Evolutionary conservation across 208 protist species (phyloP).

Genomic region (Leptomonas seymouri): DNA sequence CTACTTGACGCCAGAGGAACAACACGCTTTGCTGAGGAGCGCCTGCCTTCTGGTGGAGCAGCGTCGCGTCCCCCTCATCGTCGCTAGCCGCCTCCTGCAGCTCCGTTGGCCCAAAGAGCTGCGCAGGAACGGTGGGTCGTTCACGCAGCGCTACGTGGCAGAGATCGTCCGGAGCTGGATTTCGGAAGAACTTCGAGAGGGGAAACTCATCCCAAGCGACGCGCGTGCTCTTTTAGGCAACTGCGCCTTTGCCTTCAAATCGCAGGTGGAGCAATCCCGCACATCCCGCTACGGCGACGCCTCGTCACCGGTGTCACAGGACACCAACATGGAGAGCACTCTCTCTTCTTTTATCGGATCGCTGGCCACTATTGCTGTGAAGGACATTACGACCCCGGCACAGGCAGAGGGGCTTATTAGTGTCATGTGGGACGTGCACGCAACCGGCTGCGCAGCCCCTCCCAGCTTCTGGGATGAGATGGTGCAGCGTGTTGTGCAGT

Average conservation of each 20-base stretch:
- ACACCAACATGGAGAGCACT: neutral
- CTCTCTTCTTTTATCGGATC: constrained; percentile 40
- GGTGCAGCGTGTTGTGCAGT: constrained; percentile 41
- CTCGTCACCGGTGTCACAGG: neutral
- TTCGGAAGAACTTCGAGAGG: constrained; percentile 34
- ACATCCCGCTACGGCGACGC: neutral
- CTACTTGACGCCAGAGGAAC: constrained; percentile 11
- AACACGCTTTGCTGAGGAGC: constrained; percentile 35
- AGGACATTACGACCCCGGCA: constrained; percentile 33
- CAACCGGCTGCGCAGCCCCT: constrained; percentile 48
- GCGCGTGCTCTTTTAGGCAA: constrained; percentile 54
- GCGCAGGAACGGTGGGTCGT: constrained; percentile 23
- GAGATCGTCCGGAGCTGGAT: constrained; percentile 48
- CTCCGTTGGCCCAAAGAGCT: constrained; percentile 49
- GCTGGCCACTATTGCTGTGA: constrained; percentile 48
- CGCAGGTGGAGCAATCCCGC: neutral
- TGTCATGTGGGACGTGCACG: constrained; percentile 73
- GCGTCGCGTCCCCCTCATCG: constrained; percentile 40
- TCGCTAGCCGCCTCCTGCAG: constrained; percentile 54
- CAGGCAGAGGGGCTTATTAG: constrained; percentile 54
- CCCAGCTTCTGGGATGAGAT: constrained; percentile 60
- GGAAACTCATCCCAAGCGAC: constrained; percentile 28
- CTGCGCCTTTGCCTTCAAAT: constrained; percentile 32
- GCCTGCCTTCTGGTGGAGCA: constrained; percentile 41
- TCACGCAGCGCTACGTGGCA: constrained; percentile 43